These are phyloP conservation scores for Calonectria crousiana DNA, from an alignment of 2,329 filamentous ascomycete genomes.

Conservation along the genomic window DNA sequence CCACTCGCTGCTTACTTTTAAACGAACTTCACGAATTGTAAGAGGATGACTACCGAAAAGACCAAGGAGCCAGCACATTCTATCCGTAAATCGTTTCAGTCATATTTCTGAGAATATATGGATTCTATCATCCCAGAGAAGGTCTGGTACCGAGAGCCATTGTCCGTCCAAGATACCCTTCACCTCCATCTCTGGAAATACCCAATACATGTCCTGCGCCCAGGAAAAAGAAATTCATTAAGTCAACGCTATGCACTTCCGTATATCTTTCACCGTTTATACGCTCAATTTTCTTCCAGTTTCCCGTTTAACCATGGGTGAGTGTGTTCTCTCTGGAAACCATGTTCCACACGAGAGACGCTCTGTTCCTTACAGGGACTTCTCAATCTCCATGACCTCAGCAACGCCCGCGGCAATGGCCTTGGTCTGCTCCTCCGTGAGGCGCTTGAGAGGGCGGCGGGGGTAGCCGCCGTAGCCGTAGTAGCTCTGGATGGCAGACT, in stretches of 20 bases:
- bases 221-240: constrained; percentile 11
- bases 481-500: constrained; percentile 83
- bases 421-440: constrained; percentile 67
- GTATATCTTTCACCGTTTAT: constrained; percentile 15
- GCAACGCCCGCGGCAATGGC: constrained; percentile 67
- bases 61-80: not conserved
- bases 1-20: not conserved
- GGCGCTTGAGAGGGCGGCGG: constrained; percentile 76
- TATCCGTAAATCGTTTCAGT: constrained; percentile 17
- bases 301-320: not conserved
- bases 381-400: constrained; percentile 77
- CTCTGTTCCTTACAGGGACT: constrained; percentile 52
- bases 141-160: constrained; percentile 5
- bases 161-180: constrained; percentile 14
- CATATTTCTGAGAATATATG: constrained; percentile 10
- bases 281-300: not conserved
- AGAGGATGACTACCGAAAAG: not conserved
- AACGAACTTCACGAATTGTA: not conserved
- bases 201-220: constrained; percentile 20
- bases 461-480: constrained; percentile 86
- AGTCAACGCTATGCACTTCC: constrained; percentile 27
- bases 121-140: constrained; percentile 17
- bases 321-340: not conserved
- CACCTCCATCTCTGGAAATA: constrained; percentile 15
- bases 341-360: not conserved